A percentile compares a stretch with the other conserved stretches of the same genome.
Conservation (phyloP, 139 green algal species). For the Closterium sp. region DNA sequence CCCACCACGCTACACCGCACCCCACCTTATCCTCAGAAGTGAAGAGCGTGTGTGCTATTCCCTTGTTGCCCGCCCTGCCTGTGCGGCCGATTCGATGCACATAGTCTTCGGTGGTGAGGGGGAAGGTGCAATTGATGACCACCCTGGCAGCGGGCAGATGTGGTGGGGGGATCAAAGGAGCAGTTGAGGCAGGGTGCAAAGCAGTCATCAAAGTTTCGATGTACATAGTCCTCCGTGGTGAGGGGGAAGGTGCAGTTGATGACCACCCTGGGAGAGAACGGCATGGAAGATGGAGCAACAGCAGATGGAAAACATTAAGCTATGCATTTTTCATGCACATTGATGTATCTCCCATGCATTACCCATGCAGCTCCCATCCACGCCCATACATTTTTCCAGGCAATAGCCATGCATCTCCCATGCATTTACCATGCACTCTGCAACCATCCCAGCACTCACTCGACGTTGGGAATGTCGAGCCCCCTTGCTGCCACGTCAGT, state of each 20-base stretch:
- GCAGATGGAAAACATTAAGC: too few species aligned
- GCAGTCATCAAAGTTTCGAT: conserved; percentile 56
- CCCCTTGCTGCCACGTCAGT: conserved; percentile 78
- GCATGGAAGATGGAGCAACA: too few species aligned
- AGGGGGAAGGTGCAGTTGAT: conserved; percentile 98
- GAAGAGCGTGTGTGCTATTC: conserved; percentile 87
- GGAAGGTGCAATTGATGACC: conserved; percentile 98
- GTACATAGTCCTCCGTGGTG: conserved; percentile 96
- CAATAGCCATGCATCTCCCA: too few species aligned
- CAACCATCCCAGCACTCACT: conserved; percentile 61
- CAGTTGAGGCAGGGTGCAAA: too few species aligned
- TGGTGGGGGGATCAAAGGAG: too few species aligned
- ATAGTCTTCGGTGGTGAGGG: conserved; percentile 95
- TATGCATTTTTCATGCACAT: too few species aligned
- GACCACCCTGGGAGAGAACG: conserved; percentile 63
- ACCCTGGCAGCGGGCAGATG: conserved; percentile 37
- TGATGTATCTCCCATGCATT: too few species aligned
- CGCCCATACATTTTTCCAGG: too few species aligned
- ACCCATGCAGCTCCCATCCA: too few species aligned
- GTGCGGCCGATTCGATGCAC: conserved; percentile 85
- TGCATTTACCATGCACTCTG: too few species aligned
- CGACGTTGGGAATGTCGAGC: conserved; percentile 78
- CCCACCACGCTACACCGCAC: not conserved
- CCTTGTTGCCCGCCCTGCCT: conserved; percentile 87
- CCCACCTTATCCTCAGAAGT: conserved; percentile 49